Base-by-base conservation (phyloP, 2,329 filamentous ascomycete genomes). In the Botryotinia narcissicola region DNA sequence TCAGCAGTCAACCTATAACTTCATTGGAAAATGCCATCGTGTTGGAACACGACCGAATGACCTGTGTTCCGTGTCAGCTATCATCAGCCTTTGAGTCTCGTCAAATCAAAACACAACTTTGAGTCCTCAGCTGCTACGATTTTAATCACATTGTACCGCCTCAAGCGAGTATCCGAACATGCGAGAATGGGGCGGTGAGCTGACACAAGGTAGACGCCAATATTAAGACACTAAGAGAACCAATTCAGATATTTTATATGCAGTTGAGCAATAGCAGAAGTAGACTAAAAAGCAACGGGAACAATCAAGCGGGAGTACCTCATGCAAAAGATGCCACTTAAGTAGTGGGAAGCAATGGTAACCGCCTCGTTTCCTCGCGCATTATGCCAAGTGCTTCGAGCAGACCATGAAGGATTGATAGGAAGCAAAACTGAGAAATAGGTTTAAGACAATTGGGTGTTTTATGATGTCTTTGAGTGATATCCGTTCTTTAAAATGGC, bases 1-100 rank as follows among this genome's bases (percentile, higher is more conserved):
- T 32, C 35, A 68, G 66, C 35, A 48, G 66, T 48, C 66, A 68
- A 9, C 66, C 48, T 57, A 68, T 48, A 54, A 12, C 57, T 68
- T n/a, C 9, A 57, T 68, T 54, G 35, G 66, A 68, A 57, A 68
- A 57, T 57, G 66, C 35, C 35, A n/a, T 40, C 48, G 48, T 68
- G 35, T 57, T 68, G 25, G n/a, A 68, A 16, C 48, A 68, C 48
- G 18, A 22, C 66, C 48, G 48, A 57, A n/a, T 68, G 66, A 68
- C 66, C 46, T 68, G 66, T 57, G 37, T 22, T 54, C 48, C 48
- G 48, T 22, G 48, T 42, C 66, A 54, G 66, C 66, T 42, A 68
- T 68, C 35, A 68, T 18, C 40, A n/a, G 25, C 42, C 48, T 25
- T 16, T 42, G 66, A 68, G 40, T 57, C 66, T 57, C 42, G 48